Percentiles rank a stretch among this genome's conserved stretches.
Conservation (phyloP, 2,329 filamentous ascomycete genomes). For the Lasiodiplodia sp. region DNA sequence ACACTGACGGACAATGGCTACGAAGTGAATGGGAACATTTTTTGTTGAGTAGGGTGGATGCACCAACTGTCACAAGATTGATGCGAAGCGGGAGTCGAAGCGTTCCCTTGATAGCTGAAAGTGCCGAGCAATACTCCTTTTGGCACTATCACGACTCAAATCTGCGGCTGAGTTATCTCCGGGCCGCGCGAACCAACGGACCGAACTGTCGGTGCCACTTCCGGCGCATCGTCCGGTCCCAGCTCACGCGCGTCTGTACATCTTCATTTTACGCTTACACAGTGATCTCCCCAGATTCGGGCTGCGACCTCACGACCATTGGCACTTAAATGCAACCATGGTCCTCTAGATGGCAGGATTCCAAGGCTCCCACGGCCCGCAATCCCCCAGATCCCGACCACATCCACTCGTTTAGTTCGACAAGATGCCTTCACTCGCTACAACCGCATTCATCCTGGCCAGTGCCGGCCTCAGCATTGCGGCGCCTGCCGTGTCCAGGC, state of each 20-base stretch:
- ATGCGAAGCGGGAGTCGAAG: not conserved
- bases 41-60: no score
- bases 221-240: not conserved
- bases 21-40: not conserved
- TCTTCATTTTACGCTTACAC: conserved; percentile 14
- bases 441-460: conserved; percentile 1
- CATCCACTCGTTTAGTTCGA: not conserved
- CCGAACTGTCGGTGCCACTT: not conserved
- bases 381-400: not conserved
- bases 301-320: not conserved
- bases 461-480: not conserved
- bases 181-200: not conserved
- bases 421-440: conserved; percentile 18
- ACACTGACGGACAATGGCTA: no score
- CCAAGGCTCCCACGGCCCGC: not conserved
- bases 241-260: not conserved
- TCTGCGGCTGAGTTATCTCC: not conserved
- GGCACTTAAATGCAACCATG: conserved; percentile 1
- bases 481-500: not conserved
- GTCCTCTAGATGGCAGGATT: not conserved
- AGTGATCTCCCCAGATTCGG: not conserved
- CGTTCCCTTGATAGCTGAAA: not conserved
- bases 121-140: conserved; percentile 10
- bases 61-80: not conserved
- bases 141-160: not conserved